Conservation (phyloP, 208 protist species). For the Balamuthia mandrillaris region DNA sequence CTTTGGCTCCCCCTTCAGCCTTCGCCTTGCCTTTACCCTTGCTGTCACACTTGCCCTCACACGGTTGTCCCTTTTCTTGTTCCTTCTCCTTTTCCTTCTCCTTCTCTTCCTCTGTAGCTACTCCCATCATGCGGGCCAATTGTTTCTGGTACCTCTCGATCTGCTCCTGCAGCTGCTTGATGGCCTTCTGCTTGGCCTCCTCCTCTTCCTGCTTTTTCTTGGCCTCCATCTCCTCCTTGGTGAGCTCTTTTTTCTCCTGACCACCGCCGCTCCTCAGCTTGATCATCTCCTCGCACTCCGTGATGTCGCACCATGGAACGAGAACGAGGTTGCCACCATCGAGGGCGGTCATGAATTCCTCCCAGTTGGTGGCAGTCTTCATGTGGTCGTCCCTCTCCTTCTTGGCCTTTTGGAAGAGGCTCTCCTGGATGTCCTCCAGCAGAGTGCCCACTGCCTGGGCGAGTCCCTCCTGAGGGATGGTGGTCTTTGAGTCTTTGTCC, state of each 20-base stretch:
- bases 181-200: neutral
- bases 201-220: constrained; percentile 36
- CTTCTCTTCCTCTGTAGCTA: too few relatives aligned
- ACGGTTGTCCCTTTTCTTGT: too few relatives aligned
- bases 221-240: neutral
- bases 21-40: too few relatives aligned
- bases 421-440: constrained; percentile 86
- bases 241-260: constrained; percentile 9
- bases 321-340: constrained; percentile 84
- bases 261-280: constrained; percentile 70
- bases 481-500: constrained; percentile 31
- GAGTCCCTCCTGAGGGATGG: neutral
- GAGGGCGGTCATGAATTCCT: constrained; percentile 84
- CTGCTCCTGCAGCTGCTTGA: neutral
- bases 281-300: constrained; percentile 87
- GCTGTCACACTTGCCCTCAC: too few relatives aligned
- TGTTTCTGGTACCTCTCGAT: constrained; percentile 14
- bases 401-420: constrained; percentile 77
- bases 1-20: too few relatives aligned
- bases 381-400: constrained; percentile 56
- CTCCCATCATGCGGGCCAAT: too few relatives aligned
- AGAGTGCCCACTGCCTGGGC: constrained; percentile 48
- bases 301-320: constrained; percentile 85
- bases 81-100: too few relatives aligned
- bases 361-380: neutral